Evolutionary conservation across 345 rosid species (phyloP), one percentile per base, ranked within the genome.

Genomic region (Mallotus nudiflorus): DNA sequence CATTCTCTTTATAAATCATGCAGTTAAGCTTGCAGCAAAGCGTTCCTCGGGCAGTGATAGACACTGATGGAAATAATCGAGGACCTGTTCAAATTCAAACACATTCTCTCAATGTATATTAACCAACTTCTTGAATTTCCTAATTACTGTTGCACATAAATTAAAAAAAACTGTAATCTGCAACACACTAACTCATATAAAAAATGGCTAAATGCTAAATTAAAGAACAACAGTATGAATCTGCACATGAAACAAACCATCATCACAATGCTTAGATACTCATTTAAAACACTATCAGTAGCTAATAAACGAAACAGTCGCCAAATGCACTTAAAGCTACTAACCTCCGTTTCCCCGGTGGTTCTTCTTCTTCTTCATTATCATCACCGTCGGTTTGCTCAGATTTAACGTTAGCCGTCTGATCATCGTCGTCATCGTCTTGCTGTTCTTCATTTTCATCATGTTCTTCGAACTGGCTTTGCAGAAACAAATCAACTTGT

Each of bases 401-500:
- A 3, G 78, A 68, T 66, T 73, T 69, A 44, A 71, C 73, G 45
- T 69, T 20, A 29, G 4, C 78, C 68, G 37, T 64, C 59, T 28
- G 78, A 57, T 75, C 74, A 79, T 55, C 75, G 0, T 69, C 62
- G 2, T 63, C 76, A 6, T 52, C 79, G 2, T 9, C 45, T 22
- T 52, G 71, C 8, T 62, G 20, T 37, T 51, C 55, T 4, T 15
- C 60, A 29, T 65, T 29, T 10, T 53, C 16, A 37, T 69, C 73
- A n/a, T 62, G 74, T 56, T 78, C 66, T 55, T 81, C 78, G 49
- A 81, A 28, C 66, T 80, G 79, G 65, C 65, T 68, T 64, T 76
- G 77, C 14, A 85, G 78, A 69, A 77, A 82, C 59, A 80, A 68
- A 75, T 82, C 83, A 19, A 85, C 82, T 56, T 80, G 88, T 60